Evolutionary conservation across 768 basidiomycete species (phyloP).

Genomic region (Pluteus cervinus): DNA sequence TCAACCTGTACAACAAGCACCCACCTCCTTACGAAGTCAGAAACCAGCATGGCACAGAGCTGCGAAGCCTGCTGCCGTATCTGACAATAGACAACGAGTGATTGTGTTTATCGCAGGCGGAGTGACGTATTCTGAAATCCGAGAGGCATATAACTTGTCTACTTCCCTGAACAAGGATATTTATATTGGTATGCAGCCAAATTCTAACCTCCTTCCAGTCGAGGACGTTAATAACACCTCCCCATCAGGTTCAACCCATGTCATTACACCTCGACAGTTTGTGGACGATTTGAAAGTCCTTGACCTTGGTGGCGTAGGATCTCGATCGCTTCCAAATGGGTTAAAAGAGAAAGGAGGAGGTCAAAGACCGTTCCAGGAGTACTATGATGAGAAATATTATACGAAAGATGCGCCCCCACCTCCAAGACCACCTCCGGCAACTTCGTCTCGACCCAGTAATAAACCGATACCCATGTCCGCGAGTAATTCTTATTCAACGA

Average conservation of each 20-base stretch:
- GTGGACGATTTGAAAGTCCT: slow-evolving; percentile 84
- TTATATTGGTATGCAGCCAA: slow-evolving; percentile 62
- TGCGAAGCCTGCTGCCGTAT: slow-evolving; percentile 38
- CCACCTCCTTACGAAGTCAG: slow-evolving; percentile 80
- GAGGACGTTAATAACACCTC: background rate
- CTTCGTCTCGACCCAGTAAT: slow-evolving; percentile 26
- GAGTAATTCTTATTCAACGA: too few relatives aligned
- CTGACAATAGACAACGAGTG: slow-evolving; percentile 65
- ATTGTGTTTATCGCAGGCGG: slow-evolving; percentile 93
- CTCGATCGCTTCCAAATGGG: slow-evolving; percentile 65
- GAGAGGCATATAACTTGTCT: slow-evolving; percentile 80
- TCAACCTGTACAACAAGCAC: slow-evolving; percentile 41
- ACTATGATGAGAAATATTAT: slow-evolving; percentile 77
- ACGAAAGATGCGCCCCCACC: slow-evolving; percentile 57
- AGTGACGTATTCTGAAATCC: slow-evolving; percentile 92
- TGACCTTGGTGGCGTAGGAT: slow-evolving; percentile 83
- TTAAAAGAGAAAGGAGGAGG: slow-evolving; percentile 42
- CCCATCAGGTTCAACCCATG: slow-evolving; percentile 79
- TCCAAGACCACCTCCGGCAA: slow-evolving; percentile 30
- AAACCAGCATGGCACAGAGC: slow-evolving; percentile 89
- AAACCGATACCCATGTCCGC: slow-evolving; percentile 34
- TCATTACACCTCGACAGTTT: slow-evolving; percentile 76
- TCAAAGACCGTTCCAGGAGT: slow-evolving; percentile 58
- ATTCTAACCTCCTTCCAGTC: background rate
- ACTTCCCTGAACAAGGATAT: slow-evolving; percentile 77